Percentiles rank a stretch among this genome's conserved stretches.
Evolutionary conservation across 345 rosid genomes (phyloP).

Genomic region (Noccaea bulbosa): DNA sequence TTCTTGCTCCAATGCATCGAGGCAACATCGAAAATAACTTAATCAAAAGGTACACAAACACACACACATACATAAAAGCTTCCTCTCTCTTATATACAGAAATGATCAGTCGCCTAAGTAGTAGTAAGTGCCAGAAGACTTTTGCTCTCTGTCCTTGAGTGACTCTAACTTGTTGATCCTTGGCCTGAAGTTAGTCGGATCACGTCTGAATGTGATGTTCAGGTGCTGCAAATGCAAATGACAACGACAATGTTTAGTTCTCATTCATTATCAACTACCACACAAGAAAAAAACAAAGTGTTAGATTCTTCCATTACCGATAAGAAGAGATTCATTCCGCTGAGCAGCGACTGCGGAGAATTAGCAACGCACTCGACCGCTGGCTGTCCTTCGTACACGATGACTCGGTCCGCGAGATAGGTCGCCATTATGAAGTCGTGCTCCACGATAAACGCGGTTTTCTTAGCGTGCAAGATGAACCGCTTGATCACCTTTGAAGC

Average conservation of each 20-base stretch:
- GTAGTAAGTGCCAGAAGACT: conserved; percentile 83
- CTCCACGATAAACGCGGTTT: conserved; percentile 87
- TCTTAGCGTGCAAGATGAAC: conserved; percentile 89
- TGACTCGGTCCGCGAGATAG: conserved; percentile 84
- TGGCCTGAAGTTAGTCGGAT: conserved; percentile 84
- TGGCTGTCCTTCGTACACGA: conserved; percentile 82
- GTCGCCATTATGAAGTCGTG: conserved; percentile 95
- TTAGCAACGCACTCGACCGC: conserved; percentile 75
- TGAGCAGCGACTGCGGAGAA: conserved; percentile 81
- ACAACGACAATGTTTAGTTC: too few relatives aligned
- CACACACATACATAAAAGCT: too few relatives aligned
- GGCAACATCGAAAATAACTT: too few relatives aligned
- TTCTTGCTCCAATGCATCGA: too few relatives aligned
- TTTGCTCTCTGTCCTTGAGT: conserved; percentile 91
- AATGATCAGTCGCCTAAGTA: conserved; percentile 65
- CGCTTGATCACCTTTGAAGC: conserved; percentile 94
- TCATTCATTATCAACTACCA: too few relatives aligned
- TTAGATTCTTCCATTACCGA: conserved; percentile 55
- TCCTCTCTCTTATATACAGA: not conserved
- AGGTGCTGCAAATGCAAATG: conserved; percentile 58
- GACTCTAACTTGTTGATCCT: conserved; percentile 88
- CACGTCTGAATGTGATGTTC: conserved; percentile 85
- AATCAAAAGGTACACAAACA: too few relatives aligned
- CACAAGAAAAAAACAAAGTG: not conserved
- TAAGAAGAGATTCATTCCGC: conserved; percentile 90